Conservation (phyloP, 2,329 filamentous ascomycete species). For the Xylaria sp. region DNA sequence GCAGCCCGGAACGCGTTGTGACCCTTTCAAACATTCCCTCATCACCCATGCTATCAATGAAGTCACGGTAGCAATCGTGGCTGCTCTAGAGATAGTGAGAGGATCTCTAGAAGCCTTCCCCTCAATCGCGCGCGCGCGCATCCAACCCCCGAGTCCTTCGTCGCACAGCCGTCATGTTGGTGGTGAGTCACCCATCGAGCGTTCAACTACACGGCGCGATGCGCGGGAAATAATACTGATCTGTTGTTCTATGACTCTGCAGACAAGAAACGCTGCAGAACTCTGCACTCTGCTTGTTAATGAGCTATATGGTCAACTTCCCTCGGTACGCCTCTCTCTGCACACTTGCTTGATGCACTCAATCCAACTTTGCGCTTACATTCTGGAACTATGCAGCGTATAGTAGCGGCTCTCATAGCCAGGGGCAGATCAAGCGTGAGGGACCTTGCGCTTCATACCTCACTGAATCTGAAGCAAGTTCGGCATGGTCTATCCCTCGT, state of each 20-base stretch:
- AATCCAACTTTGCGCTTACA: slow-evolving; percentile 30
- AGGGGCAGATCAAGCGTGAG: slow-evolving; percentile 79
- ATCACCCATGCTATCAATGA: slow-evolving; percentile 60
- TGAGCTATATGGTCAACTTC: slow-evolving; percentile 90
- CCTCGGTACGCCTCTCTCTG: slow-evolving; percentile 73
- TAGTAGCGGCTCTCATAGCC: slow-evolving; percentile 81
- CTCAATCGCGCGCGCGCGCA: slow-evolving; percentile 34
- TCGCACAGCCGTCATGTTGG: slow-evolving; percentile 45
- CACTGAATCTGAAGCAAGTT: slow-evolving; percentile 77
- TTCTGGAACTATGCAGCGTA: slow-evolving; percentile 67
- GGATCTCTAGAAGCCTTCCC: slow-evolving; percentile 75
- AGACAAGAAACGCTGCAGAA: slow-evolving; percentile 82
- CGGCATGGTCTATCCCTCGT: slow-evolving; percentile 85
- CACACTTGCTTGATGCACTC: background rate
- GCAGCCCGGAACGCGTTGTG: slow-evolving; percentile 3
- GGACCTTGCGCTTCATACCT: slow-evolving; percentile 76
- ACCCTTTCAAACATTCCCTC: slow-evolving; percentile 10
- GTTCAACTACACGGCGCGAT: background rate
- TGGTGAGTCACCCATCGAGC: slow-evolving; percentile 44
- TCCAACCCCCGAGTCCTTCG: slow-evolving; percentile 28
- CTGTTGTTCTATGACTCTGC: slow-evolving; percentile 12
- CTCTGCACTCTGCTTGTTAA: slow-evolving; percentile 90
- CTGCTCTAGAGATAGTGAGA: slow-evolving; percentile 82
- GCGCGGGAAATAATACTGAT: slow-evolving; percentile 41
- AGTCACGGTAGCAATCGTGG: slow-evolving; percentile 73